Conservation (phyloP, 768 basidiomycete species). For the Lactifluus piperatus region DNA sequence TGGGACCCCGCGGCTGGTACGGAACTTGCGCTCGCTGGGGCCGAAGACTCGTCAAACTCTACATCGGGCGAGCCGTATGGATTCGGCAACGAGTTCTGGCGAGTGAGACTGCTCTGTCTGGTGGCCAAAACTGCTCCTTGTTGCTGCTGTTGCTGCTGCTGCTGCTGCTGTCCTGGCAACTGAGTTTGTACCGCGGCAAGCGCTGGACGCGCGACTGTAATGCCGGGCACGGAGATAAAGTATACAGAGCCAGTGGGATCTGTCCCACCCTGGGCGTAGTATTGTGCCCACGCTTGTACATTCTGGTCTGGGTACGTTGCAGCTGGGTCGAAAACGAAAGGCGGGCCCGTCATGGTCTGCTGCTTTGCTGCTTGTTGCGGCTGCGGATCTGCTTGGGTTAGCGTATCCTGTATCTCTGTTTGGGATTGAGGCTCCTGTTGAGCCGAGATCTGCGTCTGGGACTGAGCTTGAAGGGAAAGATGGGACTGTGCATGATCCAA, state of each 20-base stretch:
- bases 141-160: constrained; percentile 1
- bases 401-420: constrained; percentile 20
- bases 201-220: constrained; percentile 36
- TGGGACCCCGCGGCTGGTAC: background rate
- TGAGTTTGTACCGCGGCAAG: background rate
- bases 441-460: constrained; percentile 18
- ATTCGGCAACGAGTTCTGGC: constrained; percentile 15
- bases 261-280: constrained; percentile 72
- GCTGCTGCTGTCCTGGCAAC: background rate
- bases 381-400: constrained; percentile 26
- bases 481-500: constrained; percentile 7
- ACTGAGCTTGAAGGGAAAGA: background rate
- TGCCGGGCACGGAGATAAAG: constrained; percentile 69
- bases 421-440: constrained; percentile 22
- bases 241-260: constrained; percentile 73
- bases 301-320: constrained; percentile 68
- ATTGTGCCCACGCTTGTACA: constrained; percentile 80
- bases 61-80: background rate
- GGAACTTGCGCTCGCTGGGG: background rate
- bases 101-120: background rate
- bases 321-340: constrained; percentile 53
- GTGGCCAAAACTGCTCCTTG: background rate
- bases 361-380: constrained; percentile 34
- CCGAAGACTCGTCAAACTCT: background rate
- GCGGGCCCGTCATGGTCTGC: constrained; percentile 30